A percentile compares a stretch with the other conserved stretches of the same genome.
Evolutionary conservation across 139 green algal species (phyloP).

Genomic region (Tetradesmus obliquus): DNA sequence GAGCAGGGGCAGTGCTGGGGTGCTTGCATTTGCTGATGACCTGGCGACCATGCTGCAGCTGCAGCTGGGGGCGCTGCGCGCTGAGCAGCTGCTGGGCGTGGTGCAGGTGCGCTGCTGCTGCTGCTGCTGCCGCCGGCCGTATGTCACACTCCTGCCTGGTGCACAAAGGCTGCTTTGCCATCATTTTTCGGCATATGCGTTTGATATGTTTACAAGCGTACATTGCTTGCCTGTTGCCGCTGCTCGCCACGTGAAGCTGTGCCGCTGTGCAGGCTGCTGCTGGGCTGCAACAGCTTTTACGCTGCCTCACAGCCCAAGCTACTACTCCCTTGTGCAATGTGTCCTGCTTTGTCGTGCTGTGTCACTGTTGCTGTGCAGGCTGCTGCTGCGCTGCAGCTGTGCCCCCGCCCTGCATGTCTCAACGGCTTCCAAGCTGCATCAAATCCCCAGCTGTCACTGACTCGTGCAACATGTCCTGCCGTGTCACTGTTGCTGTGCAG

Average conservation of each 20-base stretch:
- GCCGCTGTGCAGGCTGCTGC: background rate
- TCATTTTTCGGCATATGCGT: too few relatives aligned
- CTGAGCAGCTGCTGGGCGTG: background rate
- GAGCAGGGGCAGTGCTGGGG: background rate
- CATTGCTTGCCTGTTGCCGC: too few relatives aligned
- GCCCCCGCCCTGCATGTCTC: conserved; percentile 6
- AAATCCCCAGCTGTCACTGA: too few relatives aligned
- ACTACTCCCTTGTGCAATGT: background rate
- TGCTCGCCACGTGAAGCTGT: too few relatives aligned
- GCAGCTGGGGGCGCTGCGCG: background rate
- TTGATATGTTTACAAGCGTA: too few relatives aligned
- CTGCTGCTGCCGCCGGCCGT: background rate
- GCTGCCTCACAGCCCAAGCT: too few relatives aligned
- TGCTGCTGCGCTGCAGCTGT: conserved; percentile 10
- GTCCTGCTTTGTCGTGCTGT: background rate
- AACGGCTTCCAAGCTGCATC: too few relatives aligned
- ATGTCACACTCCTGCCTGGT: too few relatives aligned
- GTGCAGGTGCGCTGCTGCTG: background rate
- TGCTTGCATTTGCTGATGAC: conserved; percentile 33
- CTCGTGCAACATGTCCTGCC: background rate
- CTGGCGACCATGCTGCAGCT: conserved; percentile 37
- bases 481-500: background rate
- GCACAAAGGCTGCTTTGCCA: too few relatives aligned
- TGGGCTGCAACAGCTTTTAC: background rate
- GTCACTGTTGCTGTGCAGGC: background rate